Conservation (phyloP, 345 rosid genomes). For the Anacardium occidentale region DNA sequence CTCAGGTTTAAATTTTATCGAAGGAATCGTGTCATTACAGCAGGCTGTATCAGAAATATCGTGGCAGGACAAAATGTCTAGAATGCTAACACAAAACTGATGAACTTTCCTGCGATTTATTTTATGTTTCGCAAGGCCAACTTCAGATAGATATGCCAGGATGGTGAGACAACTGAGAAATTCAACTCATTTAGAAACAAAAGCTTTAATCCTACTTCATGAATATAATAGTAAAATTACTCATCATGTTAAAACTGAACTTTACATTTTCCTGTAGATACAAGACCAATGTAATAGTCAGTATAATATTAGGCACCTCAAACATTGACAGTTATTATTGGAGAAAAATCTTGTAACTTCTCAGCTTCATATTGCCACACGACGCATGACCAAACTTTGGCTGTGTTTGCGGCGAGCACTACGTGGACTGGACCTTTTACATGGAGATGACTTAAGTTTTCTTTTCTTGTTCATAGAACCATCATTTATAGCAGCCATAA, state of each 20-base stretch:
- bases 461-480: constrained; percentile 27
- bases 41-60: not conserved
- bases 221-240: not conserved
- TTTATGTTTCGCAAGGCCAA: too few relatives aligned
- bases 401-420: constrained; percentile 26
- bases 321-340: too few relatives aligned
- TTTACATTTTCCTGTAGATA: constrained; percentile 10
- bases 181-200: not conserved
- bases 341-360: not conserved
- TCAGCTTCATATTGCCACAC: constrained; percentile 11
- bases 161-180: too few relatives aligned
- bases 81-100: not conserved
- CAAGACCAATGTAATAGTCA: not conserved
- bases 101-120: not conserved
- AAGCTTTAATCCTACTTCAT: not conserved
- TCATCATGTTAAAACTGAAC: not conserved
- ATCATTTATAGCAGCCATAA: constrained; percentile 34
- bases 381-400: not conserved
- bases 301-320: too few relatives aligned
- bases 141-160: too few relatives aligned
- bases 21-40: not conserved
- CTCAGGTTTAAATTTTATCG: too few relatives aligned
- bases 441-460: constrained; percentile 31
- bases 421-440: constrained; percentile 37
- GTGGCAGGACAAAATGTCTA: not conserved